Percentiles rank a stretch among this genome's conserved stretches.
These are phyloP conservation scores for Candida insectalens DNA, from an alignment of 805 yeast species.

Conservation along the genomic window DNA sequence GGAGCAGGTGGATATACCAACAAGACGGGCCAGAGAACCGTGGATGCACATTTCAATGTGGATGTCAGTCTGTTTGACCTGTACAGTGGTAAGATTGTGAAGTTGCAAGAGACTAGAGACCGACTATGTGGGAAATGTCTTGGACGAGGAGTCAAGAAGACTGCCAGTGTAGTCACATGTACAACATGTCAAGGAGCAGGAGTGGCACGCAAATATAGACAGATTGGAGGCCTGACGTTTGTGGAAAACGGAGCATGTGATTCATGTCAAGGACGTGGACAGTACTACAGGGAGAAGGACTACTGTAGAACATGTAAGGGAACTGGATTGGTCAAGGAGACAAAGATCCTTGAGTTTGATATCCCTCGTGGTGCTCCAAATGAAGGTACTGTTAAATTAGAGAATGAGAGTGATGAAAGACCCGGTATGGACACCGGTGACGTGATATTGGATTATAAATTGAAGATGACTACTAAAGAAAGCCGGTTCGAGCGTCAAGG, in stretches of 20 bases:
- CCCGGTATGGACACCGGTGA: conserved; percentile 72
- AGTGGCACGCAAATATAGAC: conserved; percentile 41
- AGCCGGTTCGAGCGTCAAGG: conserved; percentile 35
- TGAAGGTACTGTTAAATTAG: conserved; percentile 50
- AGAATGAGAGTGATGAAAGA: conserved; percentile 69
- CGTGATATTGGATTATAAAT: conserved; percentile 55
- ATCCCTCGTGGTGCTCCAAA: conserved; percentile 62
- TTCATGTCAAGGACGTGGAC: conserved; percentile 66
- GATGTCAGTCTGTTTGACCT: conserved; percentile 63
- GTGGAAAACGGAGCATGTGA: conserved; percentile 48
- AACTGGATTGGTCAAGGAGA: conserved; percentile 46
- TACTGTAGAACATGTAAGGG: conserved; percentile 75
- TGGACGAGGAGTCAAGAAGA: conserved; percentile 66
- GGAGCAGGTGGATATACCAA: conserved; percentile 2
- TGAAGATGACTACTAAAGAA: conserved; percentile 26
- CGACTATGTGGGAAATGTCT: conserved; percentile 63
- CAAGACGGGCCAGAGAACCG: conserved; percentile 29
- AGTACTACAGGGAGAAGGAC: conserved; percentile 50
- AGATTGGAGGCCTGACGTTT: conserved; percentile 71
- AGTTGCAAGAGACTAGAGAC: conserved; percentile 62
- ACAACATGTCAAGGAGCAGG: conserved; percentile 69
- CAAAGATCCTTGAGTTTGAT: conserved; percentile 66
- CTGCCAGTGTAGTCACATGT: conserved; percentile 49
- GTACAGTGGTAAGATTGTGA: conserved; percentile 72
- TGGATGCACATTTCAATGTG: conserved; percentile 58